These are phyloP conservation scores for Fusarium udum DNA, from an alignment of 2,329 filamentous ascomycete genomes.

Conservation along the genomic window DNA sequence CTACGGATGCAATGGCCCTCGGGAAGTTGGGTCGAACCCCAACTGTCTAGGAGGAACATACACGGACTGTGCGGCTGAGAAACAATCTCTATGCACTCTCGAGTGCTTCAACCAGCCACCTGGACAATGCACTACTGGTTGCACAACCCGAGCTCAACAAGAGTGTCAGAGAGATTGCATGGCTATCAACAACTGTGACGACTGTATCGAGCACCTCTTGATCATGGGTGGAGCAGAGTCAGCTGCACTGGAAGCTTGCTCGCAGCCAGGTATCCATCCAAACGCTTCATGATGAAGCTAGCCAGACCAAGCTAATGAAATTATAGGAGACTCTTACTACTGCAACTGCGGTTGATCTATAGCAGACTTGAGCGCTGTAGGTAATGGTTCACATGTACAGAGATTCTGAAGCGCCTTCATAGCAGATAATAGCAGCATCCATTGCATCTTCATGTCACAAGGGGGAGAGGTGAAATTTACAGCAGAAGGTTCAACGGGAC, in stretches of 20 bases:
- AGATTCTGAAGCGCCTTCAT: background rate
- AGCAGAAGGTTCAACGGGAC: no score
- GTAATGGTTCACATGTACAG: accelerated
- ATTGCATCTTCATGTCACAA: background rate
- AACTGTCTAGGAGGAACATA: background rate
- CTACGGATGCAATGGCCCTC: background rate
- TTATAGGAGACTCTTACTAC: background rate
- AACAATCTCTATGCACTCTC: background rate
- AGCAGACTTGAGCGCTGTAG: accelerated
- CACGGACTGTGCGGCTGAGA: background rate
- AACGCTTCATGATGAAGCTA: accelerated
- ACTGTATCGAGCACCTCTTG: background rate
- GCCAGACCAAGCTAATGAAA: accelerated
- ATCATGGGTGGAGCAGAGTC: background rate
- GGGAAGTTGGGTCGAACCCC: background rate
- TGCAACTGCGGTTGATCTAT: background rate
- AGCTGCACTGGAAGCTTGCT: background rate
- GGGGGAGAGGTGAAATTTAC: accelerated
- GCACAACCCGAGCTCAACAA: background rate
- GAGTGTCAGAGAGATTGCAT: background rate
- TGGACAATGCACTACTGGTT: background rate
- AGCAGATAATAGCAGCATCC: accelerated
- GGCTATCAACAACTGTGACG: background rate
- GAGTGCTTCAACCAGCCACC: background rate
- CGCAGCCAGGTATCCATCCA: background rate